Percentiles rank a stretch among this genome's conserved stretches.
Evolutionary conservation across 1,284 basidiomycete species (phyloP).

Genomic region (Caloboletus firmus): DNA sequence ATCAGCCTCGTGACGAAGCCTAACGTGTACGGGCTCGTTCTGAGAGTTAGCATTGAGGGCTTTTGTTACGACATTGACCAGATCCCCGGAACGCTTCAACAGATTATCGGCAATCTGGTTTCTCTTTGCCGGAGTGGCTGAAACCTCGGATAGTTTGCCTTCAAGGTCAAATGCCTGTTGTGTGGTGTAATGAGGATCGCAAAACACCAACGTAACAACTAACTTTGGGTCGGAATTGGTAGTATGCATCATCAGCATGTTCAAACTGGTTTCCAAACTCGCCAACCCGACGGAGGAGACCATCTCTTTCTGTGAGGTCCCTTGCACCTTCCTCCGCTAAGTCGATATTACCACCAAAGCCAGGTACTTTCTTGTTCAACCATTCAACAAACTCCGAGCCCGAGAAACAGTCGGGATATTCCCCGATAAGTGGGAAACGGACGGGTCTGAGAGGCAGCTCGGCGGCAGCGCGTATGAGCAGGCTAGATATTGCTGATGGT

Average conservation of each 20-base stretch:
- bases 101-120: constrained; percentile 56
- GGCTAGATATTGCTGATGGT: constrained; percentile 60
- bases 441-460: constrained; percentile 65
- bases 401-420: constrained; percentile 82
- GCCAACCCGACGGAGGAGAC: constrained; percentile 73
- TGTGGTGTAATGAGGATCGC: constrained; percentile 1
- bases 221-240: constrained; percentile 78
- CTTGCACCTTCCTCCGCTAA: constrained; percentile 77
- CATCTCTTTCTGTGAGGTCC: constrained; percentile 74
- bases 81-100: constrained; percentile 63
- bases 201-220: constrained; percentile 9
- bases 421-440: constrained; percentile 81
- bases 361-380: constrained; percentile 69
- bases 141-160: constrained; percentile 38
- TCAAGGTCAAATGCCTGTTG: constrained; percentile 68
- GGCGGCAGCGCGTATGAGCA: constrained; percentile 64
- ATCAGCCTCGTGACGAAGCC: constrained; percentile 73
- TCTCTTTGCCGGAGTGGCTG: constrained; percentile 38
- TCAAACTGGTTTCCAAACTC: constrained; percentile 81
- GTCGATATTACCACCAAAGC: constrained; percentile 71
- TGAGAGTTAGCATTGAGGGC: constrained; percentile 54
- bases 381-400: constrained; percentile 80
- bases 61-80: constrained; percentile 73
- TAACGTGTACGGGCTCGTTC: constrained; percentile 65
- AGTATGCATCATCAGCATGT: constrained; percentile 71